Conservation (phyloP, 179 eudicot genomes). For the Amaranthus tricolor region DNA sequence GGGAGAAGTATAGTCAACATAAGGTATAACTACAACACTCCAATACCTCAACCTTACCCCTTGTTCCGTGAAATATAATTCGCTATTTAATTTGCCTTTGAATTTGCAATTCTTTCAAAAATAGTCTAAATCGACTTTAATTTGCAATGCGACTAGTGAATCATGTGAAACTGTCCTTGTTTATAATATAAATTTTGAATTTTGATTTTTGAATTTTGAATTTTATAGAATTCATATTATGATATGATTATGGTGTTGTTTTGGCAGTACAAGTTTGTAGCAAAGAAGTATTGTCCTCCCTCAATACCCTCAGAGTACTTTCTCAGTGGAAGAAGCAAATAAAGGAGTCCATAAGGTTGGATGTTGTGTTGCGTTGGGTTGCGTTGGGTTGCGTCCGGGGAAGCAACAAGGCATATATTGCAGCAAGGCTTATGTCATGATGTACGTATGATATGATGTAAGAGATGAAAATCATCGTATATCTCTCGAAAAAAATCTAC, state of each 20-base stretch:
- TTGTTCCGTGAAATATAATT: too few species aligned
- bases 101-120: too few species aligned
- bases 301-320: constrained; percentile 69
- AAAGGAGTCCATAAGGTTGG: neutral
- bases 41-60: too few species aligned
- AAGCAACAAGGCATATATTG: neutral
- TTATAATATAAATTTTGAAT: too few species aligned
- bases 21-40: too few species aligned
- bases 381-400: neutral
- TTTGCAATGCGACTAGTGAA: too few species aligned
- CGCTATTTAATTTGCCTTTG: too few species aligned
- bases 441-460: too few species aligned
- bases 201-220: neutral
- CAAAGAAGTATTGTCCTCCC: constrained; percentile 82
- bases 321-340: constrained; percentile 37
- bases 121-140: too few species aligned
- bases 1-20: constrained; percentile 84
- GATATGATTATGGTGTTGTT: neutral
- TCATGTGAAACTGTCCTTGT: neutral
- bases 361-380: neutral
- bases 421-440: neutral
- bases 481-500: too few species aligned
- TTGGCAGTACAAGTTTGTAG: constrained; percentile 84
- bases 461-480: too few species aligned
- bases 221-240: too few species aligned